phyloP scores from a whole-genome alignment of 1,284 basidiomycete genomes.

The Agroathelia rolfsii region DNA sequence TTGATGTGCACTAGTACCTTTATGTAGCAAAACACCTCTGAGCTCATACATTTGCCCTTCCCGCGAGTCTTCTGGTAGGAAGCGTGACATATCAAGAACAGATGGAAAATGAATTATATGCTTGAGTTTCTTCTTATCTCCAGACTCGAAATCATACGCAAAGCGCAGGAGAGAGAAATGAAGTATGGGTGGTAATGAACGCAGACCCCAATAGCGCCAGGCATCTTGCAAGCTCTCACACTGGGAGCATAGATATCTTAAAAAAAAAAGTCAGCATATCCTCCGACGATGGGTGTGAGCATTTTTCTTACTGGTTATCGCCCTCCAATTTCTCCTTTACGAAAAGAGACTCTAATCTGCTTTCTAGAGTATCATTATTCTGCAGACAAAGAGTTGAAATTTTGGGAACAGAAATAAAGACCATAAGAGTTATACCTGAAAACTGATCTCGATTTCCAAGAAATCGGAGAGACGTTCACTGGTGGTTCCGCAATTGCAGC shows the following conservation, averaged over 20 bases:
- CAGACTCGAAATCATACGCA: slow-evolving; percentile 68
- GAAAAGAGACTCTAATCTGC: slow-evolving; percentile 53
- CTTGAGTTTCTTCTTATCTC: slow-evolving; percentile 79
- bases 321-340: slow-evolving; percentile 64
- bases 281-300: too few species aligned
- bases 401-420: slow-evolving; percentile 3
- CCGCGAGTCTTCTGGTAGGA: slow-evolving; percentile 26
- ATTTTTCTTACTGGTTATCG: slow-evolving; percentile 66
- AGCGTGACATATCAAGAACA: slow-evolving; percentile 63
- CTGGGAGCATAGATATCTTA: slow-evolving; percentile 67
- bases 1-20: slow-evolving; percentile 80
- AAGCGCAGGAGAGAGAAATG: slow-evolving; percentile 88
- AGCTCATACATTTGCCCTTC: slow-evolving; percentile 53
- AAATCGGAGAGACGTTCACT: slow-evolving; percentile 66
- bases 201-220: slow-evolving; percentile 60
- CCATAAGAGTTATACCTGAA: slow-evolving; percentile 42
- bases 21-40: slow-evolving; percentile 75
- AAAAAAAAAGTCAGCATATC: too few species aligned
- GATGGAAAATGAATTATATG: slow-evolving; percentile 66
- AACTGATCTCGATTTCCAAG: slow-evolving; percentile 77
- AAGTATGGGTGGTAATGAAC: slow-evolving; percentile 69
- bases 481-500: slow-evolving; percentile 54
- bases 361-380: slow-evolving; percentile 65
- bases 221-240: slow-evolving; percentile 71
- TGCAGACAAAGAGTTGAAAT: slow-evolving; percentile 19